A percentile compares a stretch with the other conserved stretches of the same genome.
Conservation (phyloP, 768 basidiomycete genomes). For the Naematelia aurantialba region DNA sequence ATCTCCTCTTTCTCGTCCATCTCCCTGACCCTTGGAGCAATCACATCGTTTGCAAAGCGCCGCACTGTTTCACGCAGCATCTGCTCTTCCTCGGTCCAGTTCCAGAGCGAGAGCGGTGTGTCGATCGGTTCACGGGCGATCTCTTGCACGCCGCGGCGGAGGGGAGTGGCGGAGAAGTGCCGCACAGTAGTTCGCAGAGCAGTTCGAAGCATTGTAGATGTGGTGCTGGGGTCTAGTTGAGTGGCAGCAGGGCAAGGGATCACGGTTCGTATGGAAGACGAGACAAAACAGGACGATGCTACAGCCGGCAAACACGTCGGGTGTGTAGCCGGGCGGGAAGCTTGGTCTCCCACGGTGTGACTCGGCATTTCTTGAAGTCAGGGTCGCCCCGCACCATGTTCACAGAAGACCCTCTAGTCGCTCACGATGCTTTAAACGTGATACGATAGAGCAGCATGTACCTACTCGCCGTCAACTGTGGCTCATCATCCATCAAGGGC, state of each 20-base stretch:
- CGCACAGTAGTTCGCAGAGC: conserved; percentile 10
- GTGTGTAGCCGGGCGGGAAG: no score
- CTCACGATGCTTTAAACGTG: background rate
- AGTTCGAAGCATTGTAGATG: background rate
- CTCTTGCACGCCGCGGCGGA: conserved; percentile 24
- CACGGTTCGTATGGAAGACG: no score
- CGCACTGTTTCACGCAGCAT: conserved; percentile 91
- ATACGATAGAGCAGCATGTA: conserved; percentile 9
- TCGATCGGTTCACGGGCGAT: conserved; percentile 40
- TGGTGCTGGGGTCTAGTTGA: background rate
- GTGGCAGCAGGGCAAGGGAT: no score
- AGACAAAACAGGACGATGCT: no score
- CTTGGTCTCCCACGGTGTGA: no score
- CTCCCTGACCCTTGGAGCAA: conserved; percentile 84
- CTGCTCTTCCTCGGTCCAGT: conserved; percentile 88
- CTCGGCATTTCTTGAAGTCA: no score
- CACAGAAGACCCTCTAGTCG: conserved; percentile 2
- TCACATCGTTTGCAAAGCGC: conserved; percentile 82
- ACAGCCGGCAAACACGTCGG: no score
- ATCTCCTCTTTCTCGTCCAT: conserved; percentile 98
- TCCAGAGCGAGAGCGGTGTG: conserved; percentile 56
- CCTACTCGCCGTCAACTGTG: conserved; percentile 71
- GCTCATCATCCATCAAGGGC: conserved; percentile 81
- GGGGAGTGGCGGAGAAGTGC: conserved; percentile 16
- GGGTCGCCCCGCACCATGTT: no score